Conservation (phyloP, 495 filamentous ascomycete species). For the Neurospora sp. region DNA sequence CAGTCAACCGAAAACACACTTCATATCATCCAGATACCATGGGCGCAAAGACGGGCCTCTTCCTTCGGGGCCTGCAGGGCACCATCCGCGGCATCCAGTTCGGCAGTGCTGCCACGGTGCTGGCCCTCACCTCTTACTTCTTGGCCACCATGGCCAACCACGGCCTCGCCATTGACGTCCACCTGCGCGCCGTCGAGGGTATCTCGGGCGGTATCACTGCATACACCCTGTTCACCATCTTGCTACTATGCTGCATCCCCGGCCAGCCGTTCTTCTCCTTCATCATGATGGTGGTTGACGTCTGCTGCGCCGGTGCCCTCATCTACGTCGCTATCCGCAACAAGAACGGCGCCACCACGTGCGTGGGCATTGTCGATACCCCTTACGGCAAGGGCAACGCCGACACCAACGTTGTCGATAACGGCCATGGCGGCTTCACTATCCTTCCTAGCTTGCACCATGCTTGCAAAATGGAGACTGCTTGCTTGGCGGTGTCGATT, state of each 20-base stretch:
- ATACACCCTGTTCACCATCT: slow-evolving; percentile 58
- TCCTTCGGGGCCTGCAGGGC: slow-evolving; percentile 53
- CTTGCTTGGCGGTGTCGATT: slow-evolving; percentile 65
- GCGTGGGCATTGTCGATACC: slow-evolving; percentile 53
- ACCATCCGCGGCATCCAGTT: slow-evolving; percentile 62
- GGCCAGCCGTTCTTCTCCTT: slow-evolving; percentile 56
- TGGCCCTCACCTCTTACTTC: slow-evolving; percentile 76
- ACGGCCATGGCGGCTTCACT: slow-evolving; percentile 27
- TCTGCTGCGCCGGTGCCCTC: slow-evolving; percentile 46
- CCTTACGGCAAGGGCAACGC: slow-evolving; percentile 53
- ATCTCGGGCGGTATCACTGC: slow-evolving; percentile 63
- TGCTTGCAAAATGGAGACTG: slow-evolving; percentile 63
- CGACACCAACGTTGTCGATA: slow-evolving; percentile 23
- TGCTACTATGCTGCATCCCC: slow-evolving; percentile 70
- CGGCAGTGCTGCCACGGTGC: slow-evolving; percentile 56
- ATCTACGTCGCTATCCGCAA: slow-evolving; percentile 53
- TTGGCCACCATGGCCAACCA: slow-evolving; percentile 50
- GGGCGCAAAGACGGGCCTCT: slow-evolving; percentile 37
- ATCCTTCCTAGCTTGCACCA: slow-evolving; percentile 39
- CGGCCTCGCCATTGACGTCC: slow-evolving; percentile 47
- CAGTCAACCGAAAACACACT: not conserved
- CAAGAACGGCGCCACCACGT: slow-evolving; percentile 50
- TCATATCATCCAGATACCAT: slow-evolving; percentile 11
- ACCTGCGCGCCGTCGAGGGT: slow-evolving; percentile 69
- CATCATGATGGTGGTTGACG: slow-evolving; percentile 56